Evolutionary conservation across 148 eudicot species (phyloP).

Genomic region (Hydrangea macrophylla): DNA sequence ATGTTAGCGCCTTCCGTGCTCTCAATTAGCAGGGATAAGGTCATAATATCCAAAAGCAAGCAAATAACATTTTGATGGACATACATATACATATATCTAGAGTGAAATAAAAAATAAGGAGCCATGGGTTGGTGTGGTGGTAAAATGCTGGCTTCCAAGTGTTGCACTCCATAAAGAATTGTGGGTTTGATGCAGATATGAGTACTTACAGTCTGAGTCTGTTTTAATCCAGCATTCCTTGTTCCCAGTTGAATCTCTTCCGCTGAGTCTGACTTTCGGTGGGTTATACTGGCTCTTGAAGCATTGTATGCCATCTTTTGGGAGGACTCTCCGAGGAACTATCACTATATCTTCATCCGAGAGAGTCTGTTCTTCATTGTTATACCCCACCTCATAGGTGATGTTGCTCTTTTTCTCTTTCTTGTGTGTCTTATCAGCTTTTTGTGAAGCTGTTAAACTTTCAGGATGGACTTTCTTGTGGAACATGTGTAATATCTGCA

Average conservation of each 20-base stretch:
- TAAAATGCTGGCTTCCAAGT: too few relatives aligned
- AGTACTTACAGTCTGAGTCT: slow-evolving; percentile 72
- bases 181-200: background rate
- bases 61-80: background rate
- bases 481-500: slow-evolving; percentile 70
- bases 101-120: too few relatives aligned
- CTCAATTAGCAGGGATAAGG: background rate
- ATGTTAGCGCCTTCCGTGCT: background rate
- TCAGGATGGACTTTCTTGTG: slow-evolving; percentile 93
- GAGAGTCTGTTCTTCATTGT: slow-evolving; percentile 26
- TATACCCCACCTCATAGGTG: slow-evolving; percentile 23
- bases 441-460: slow-evolving; percentile 27
- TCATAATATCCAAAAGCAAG: background rate
- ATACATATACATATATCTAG: too few relatives aligned
- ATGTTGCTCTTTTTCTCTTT: slow-evolving; percentile 31
- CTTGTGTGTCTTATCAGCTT: slow-evolving; percentile 33
- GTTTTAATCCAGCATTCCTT: slow-evolving; percentile 79
- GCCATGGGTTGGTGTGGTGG: too few relatives aligned
- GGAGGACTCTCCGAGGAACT: slow-evolving; percentile 30
- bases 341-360: slow-evolving; percentile 35
- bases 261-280: slow-evolving; percentile 27
- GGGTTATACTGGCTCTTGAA: slow-evolving; percentile 33
- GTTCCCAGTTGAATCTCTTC: slow-evolving; percentile 40
- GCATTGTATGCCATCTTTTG: slow-evolving; percentile 28
- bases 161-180: background rate